Conservation (phyloP, 1,139 yeast species). For the Candida pseudoviswanathii region DNA sequence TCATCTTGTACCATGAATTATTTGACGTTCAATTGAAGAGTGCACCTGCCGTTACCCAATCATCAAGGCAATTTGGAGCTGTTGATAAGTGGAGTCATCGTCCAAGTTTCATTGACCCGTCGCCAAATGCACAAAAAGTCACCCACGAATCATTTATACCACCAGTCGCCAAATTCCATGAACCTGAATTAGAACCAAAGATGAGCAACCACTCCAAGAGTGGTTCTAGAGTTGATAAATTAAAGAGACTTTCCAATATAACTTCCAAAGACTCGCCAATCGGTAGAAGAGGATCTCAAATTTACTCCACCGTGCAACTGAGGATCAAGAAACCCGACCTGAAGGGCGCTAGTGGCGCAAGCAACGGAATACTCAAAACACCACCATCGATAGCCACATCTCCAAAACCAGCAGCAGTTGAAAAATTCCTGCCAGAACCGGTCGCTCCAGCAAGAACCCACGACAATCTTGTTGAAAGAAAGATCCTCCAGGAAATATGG, state of each 20-base stretch:
- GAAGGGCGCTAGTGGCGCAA: constrained; percentile 3
- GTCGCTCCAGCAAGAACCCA: background rate
- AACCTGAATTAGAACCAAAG: background rate
- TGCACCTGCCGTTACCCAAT: constrained; percentile 15
- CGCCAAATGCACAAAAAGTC: constrained; percentile 5
- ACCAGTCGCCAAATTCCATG: background rate
- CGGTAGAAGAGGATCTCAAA: constrained; percentile 10
- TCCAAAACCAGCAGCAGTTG: constrained; percentile 5
- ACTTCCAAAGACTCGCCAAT: constrained; percentile 8
- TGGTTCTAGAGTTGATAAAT: constrained; percentile 14
- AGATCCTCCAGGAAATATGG: constrained; percentile 68
- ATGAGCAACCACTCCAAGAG: constrained; percentile 1
- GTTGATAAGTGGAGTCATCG: constrained; percentile 46
- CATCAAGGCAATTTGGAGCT: constrained; percentile 16
- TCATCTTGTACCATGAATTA: constrained; percentile 58
- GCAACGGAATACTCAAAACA: background rate
- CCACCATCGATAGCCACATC: constrained; percentile 2
- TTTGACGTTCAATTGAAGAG: constrained; percentile 38
- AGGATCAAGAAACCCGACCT: constrained; percentile 9
- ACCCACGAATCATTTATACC: constrained; percentile 5
- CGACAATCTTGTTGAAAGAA: constrained; percentile 24
- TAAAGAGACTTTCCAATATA: constrained; percentile 16
- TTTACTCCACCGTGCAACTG: constrained; percentile 3
- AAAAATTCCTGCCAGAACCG: background rate
- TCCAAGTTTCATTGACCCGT: constrained; percentile 48